phyloP scores from a whole-genome alignment of 1,284 basidiomycete genomes.

The Neolentinus lepideus region DNA sequence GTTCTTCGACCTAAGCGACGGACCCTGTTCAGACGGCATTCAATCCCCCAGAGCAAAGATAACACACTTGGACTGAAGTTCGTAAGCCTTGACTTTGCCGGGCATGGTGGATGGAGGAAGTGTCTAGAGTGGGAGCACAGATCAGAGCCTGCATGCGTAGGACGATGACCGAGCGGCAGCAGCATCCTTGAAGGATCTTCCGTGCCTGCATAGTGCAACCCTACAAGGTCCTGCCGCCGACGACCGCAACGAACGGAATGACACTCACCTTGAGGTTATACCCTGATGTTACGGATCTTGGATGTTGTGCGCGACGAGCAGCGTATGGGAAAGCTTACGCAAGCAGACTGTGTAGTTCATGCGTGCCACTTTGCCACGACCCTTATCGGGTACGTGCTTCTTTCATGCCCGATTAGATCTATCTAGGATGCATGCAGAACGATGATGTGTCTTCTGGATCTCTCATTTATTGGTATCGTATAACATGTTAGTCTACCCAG shows the following conservation, averaged over 20 bases:
- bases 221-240: neutral
- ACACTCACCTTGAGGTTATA: neutral
- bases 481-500: neutral
- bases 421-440: neutral
- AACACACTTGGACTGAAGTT: constrained; percentile 94
- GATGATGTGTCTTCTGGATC: too few species aligned
- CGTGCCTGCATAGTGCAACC: neutral
- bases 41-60: neutral
- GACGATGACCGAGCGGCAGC: constrained; percentile 11
- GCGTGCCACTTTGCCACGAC: neutral
- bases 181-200: neutral
- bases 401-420: neutral
- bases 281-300: neutral
- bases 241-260: neutral
- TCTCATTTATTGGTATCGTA: neutral
- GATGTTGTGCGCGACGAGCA: neutral
- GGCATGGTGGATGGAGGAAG: constrained; percentile 50
- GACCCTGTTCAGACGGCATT: constrained; percentile 3
- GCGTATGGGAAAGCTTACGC: neutral
- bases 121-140: neutral
- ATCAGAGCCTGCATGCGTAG: constrained; percentile 2
- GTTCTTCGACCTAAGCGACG: constrained; percentile 85
- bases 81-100: constrained; percentile 93
- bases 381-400: neutral
- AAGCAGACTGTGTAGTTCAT: neutral